A percentile compares a stretch with the other conserved stretches of the same genome.
Conservation (phyloP, 768 basidiomycete species). For the Melanogaster broomeanus region DNA sequence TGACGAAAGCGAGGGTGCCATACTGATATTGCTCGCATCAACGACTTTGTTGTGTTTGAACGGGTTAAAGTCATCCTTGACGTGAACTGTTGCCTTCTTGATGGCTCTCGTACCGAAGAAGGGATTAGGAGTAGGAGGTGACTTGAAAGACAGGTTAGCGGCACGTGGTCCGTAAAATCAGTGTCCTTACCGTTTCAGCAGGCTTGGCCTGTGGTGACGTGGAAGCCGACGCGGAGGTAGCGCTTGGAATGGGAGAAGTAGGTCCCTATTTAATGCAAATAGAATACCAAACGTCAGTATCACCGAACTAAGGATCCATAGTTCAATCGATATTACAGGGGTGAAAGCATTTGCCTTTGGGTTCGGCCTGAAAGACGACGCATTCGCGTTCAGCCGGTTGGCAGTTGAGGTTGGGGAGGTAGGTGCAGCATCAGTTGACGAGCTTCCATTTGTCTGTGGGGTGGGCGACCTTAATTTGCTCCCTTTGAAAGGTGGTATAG, state of each 20-base stretch:
- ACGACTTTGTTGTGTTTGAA: constrained; percentile 86
- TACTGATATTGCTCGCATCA: constrained; percentile 74
- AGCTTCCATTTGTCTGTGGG: constrained; percentile 31
- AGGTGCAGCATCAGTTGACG: constrained; percentile 38
- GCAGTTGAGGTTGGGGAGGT: constrained; percentile 55
- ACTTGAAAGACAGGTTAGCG: constrained; percentile 27
- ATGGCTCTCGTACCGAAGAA: constrained; percentile 85
- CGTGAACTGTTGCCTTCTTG: constrained; percentile 78
- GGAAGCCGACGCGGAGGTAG: constrained; percentile 45
- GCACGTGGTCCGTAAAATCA: not conserved
- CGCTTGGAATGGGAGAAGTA: constrained; percentile 47
- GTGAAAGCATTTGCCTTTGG: constrained; percentile 77
- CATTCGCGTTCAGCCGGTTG: constrained; percentile 82
- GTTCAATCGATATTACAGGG: constrained; percentile 46
- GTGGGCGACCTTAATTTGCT: constrained; percentile 40
- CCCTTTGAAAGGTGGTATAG: constrained; percentile 91
- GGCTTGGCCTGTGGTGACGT: constrained; percentile 65
- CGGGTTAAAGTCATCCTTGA: constrained; percentile 97
- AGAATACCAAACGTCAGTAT: constrained; percentile 19
- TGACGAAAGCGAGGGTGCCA: constrained; percentile 31
- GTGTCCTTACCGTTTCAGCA: constrained; percentile 48
- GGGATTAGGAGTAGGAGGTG: constrained; percentile 66
- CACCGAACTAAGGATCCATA: constrained; percentile 4
- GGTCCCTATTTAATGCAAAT: constrained; percentile 39
- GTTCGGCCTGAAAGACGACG: constrained; percentile 89